Evolutionary conservation across 805 yeast genomes (phyloP).

Genomic region (Saccharomycopsis selenospora): DNA sequence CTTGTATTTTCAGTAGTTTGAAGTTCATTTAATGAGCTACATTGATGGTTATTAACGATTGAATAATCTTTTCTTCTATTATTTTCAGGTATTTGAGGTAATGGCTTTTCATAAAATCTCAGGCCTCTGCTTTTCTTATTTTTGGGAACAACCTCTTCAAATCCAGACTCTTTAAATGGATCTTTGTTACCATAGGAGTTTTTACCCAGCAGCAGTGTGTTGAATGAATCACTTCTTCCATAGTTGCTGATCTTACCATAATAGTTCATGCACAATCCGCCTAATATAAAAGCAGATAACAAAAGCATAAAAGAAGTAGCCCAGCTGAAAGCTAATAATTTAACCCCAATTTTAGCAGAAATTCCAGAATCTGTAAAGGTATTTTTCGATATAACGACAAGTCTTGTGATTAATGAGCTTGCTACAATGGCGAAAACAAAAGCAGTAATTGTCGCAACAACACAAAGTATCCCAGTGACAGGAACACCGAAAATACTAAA

Average conservation of each 20-base stretch:
- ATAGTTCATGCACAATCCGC: slow-evolving; percentile 21
- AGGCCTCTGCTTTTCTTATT: too few species aligned
- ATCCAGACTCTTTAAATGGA: too few species aligned
- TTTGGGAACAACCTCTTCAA: too few species aligned
- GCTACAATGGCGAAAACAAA: slow-evolving; percentile 39
- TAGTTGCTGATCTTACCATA: neutral
- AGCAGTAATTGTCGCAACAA: slow-evolving; percentile 27
- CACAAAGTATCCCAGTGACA: slow-evolving; percentile 22
- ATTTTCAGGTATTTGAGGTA: neutral
- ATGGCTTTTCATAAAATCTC: slow-evolving; percentile 1
- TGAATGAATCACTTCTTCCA: neutral
- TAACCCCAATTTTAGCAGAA: slow-evolving; percentile 38
- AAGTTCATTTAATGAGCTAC: too few species aligned
- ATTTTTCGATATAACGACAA: slow-evolving; percentile 46
- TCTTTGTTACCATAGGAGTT: too few species aligned
- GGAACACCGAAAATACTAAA: slow-evolving; percentile 24
- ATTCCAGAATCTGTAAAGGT: slow-evolving; percentile 39
- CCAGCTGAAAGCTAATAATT: slow-evolving; percentile 61
- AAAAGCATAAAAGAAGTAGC: slow-evolving; percentile 32
- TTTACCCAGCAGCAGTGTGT: neutral
- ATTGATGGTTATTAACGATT: too few species aligned
- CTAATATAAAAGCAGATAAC: slow-evolving; percentile 22
- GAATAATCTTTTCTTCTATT: too few species aligned
- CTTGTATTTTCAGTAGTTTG: too few species aligned
- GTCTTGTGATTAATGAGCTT: slow-evolving; percentile 46